Evolutionary conservation across 75 land plant genomes (phyloP).

Genomic region (Sequoia sempervirens): DNA sequence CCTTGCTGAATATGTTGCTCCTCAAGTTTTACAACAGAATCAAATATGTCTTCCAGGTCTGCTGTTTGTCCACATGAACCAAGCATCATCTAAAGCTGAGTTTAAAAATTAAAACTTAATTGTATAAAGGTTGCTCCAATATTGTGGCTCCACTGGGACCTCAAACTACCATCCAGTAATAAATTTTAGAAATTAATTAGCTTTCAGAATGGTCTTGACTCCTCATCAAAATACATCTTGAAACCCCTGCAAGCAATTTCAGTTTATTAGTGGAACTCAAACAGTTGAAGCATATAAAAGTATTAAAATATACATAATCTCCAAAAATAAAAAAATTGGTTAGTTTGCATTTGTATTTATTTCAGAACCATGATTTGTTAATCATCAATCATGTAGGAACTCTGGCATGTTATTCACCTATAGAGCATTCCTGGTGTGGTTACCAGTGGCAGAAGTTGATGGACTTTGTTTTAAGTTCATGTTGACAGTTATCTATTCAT

Average conservation of each 20-base stretch:
- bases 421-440: too few relatives aligned
- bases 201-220: neutral
- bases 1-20: slow-evolving; percentile 56
- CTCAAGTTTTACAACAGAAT: slow-evolving; percentile 53
- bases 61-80: neutral
- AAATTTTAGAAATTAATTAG: neutral
- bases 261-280: neutral
- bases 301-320: too few relatives aligned
- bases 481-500: too few relatives aligned
- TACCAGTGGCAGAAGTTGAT: too few relatives aligned
- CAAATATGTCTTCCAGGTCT: slow-evolving; percentile 61
- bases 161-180: neutral
- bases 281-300: too few relatives aligned
- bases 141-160: neutral
- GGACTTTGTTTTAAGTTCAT: too few relatives aligned
- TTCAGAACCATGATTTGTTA: too few relatives aligned
- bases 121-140: neutral
- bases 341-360: too few relatives aligned
- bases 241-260: neutral
- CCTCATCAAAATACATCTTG: neutral
- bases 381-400: too few relatives aligned
- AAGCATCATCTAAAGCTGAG: neutral
- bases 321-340: too few relatives aligned
- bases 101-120: neutral
- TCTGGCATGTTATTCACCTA: too few relatives aligned